Base-by-base conservation (phyloP, 2,329 filamentous ascomycete species). In the Verticillium albo-atrum region DNA sequence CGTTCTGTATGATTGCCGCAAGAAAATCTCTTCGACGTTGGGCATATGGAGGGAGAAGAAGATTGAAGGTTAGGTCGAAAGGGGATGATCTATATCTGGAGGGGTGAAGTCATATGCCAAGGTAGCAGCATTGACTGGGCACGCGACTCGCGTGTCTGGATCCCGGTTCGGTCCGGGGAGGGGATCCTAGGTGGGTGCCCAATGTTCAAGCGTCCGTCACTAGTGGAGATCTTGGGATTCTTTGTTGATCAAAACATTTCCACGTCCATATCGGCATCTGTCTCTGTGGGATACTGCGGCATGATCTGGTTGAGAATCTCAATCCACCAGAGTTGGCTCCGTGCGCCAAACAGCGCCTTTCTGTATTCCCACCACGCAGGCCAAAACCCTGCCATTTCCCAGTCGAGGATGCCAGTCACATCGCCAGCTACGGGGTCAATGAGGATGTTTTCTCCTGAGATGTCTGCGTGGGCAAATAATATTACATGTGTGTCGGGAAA, bases 281-380 rank as follows among this genome's bases (percentile, higher is more conserved):
- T 62, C 30, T 63, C 62, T 14, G 6, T 52, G 26, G n/a, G 10
- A 58, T 62, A 59, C 51, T 62, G 58, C 30, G 32, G 23, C 59
- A 65, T 59, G 30, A 61, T 47, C 15, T 64, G 4, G 32, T 60
- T 60, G 27, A 64, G 12, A 4, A 64, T 34, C 0, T 61, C 14
- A 6, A 35, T 54, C 64, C 64, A 65, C 63, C 63, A 66, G 5
- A 5, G 28, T 34, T 60, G 58, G 32, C 55, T 55, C 26, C 64
- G 62, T 12, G 42, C 32, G 4, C 62, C 64, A 55, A 62, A 65
- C 50, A 66, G 15, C 2, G 64, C 64, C 47, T 63, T 64, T 57
- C 63, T 59, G 47, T 62, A 65, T 28, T 65, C 63, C 63, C 63
- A 66, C 63, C 64, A 66, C 32, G 64, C 64, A 1, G 64, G 64